phyloP scores from a whole-genome alignment of 805 yeast species.

The Phaffomyces antillensis region DNA sequence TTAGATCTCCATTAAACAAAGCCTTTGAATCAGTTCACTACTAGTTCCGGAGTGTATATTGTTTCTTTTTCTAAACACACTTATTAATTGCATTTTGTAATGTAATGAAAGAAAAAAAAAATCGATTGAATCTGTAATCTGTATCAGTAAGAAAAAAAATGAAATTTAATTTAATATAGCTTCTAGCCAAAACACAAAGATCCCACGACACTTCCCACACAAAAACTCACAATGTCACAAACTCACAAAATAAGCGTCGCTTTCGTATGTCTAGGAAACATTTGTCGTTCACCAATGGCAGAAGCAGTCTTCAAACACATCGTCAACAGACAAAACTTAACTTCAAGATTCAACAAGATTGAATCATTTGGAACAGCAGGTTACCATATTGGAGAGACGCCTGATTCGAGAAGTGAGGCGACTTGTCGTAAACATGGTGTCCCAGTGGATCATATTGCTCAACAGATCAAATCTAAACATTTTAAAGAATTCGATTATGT shows the following conservation, averaged over 20 bases:
- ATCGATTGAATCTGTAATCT: too few relatives aligned
- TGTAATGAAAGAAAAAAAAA: too few relatives aligned
- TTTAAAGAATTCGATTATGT: slow-evolving; percentile 58
- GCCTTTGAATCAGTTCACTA: slow-evolving; percentile 51
- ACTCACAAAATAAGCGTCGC: slow-evolving; percentile 50
- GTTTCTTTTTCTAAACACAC: too few relatives aligned
- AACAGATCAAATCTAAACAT: slow-evolving; percentile 48
- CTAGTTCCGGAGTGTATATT: background rate
- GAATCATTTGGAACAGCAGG: slow-evolving; percentile 90
- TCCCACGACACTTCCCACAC: too few relatives aligned
- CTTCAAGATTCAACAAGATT: slow-evolving; percentile 40
- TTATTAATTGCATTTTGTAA: too few relatives aligned
- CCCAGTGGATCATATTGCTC: slow-evolving; percentile 69
- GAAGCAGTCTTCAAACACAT: slow-evolving; percentile 78
- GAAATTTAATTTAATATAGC: too few relatives aligned
- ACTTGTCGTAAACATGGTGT: slow-evolving; percentile 69
- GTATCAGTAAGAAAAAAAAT: too few relatives aligned
- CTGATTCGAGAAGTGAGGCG: slow-evolving; percentile 66
- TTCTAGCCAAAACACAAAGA: too few relatives aligned
- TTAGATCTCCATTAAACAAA: slow-evolving; percentile 69
- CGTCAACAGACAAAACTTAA: slow-evolving; percentile 44
- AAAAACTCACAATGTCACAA: background rate
- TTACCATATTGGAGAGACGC: slow-evolving; percentile 75
- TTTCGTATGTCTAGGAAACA: slow-evolving; percentile 87
- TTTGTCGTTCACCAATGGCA: slow-evolving; percentile 97